Evolutionary conservation across 208 protist species (phyloP), one percentile per base, ranked within the genome.

Genomic region (Borovskyia barvae): DNA sequence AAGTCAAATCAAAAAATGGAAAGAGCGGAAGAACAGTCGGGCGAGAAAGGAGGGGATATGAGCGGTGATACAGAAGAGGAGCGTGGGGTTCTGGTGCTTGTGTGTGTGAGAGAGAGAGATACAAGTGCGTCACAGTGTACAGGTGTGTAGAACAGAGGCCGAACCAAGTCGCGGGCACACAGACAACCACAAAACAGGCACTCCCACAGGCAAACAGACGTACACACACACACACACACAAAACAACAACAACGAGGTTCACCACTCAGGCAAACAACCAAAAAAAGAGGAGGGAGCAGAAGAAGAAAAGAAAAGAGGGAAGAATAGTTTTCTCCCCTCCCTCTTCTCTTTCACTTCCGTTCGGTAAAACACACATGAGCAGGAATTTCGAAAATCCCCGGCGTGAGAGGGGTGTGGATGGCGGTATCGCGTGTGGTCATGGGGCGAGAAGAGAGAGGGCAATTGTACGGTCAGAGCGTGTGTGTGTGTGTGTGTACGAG

Each of bases 101-200:
- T n/a, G n/a, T n/a, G n/a, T n/a, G n/a, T n/a, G n/a, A n/a, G n/a
- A n/a, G n/a, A n/a, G n/a, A n/a, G n/a, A n/a, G n/a, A n/a, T n/a
- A n/a, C n/a, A n/a, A n/a, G n/a, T n/a, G n/a, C n/a, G n/a, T n/a
- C n/a, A n/a, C n/a, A n/a, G n/a, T n/a, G n/a, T n/a, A n/a, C n/a
- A n/a, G n/a, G n/a, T n/a, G n/a, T n/a, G n/a, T n/a, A n/a, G n/a
- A n/a, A n/a, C n/a, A n/a, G n/a, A n/a, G n/a, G n/a, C n/a, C n/a
- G n/a, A n/a, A n/a, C n/a, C n/a, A n/a, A n/a, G n/a, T n/a, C 17
- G 24, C 40, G 5, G 8, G 22, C 20, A 42, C 30, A 40, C 14
- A 5, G 33, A 47, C 15, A 30, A 48, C 6, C 45, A 60, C 24
- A 60, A 60, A n/a, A n/a, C 25, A 60, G 15, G 20, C 32, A 51